Base-by-base conservation (phyloP, 495 filamentous ascomycete species). In the Aspergillus kassunensis region DNA sequence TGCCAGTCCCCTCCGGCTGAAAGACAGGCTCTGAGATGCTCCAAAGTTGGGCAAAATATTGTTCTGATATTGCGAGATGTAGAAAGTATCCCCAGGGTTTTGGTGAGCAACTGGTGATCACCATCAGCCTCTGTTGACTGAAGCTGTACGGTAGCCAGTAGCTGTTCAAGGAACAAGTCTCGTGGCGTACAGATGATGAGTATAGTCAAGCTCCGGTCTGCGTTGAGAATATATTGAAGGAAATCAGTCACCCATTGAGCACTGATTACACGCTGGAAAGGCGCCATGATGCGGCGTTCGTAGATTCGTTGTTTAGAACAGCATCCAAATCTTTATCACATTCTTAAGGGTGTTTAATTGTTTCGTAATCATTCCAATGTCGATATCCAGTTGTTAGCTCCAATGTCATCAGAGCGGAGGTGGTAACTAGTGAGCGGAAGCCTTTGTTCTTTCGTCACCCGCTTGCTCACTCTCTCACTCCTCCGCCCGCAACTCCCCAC, bases 1-100 rank as follows among this genome's bases (percentile, higher is more conserved):
- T 52, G 20, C 2, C 30, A 15, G 12, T 37, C 12, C 1, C 9
- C 13, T 6, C 36, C 36, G 23, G 80, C 74, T 27, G 86, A 69
- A 0, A 95, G 73, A 61, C 84, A 89, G 21, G 89, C 89, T 47
- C 87, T 83, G 6, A 95, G 79, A 70, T 86, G 83, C 27, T 88
- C 83, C 34, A 95, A 67, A 6, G 83, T 88, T 10, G 88, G 82
- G 53, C 83, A 77, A 68, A 90, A 96, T 30, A 82, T 71, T 2
- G 91, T 64, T 45, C 76, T 79, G 53, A 91, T 77, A 51, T 79
- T 79, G 45, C 78, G 79, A n/a, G 88, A 84, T 18, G 75, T 74
- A 13, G 85, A 74, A 31, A 95, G 72, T 40, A 86, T 75, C 53
- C 84, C 77, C 39, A 95, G 80, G 3, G 86, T 85, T 46, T 85